Evolutionary conservation across 805 yeast genomes (phyloP), one percentile per base, ranked within the genome.

Genomic region (Lachancea thermotolerans): DNA sequence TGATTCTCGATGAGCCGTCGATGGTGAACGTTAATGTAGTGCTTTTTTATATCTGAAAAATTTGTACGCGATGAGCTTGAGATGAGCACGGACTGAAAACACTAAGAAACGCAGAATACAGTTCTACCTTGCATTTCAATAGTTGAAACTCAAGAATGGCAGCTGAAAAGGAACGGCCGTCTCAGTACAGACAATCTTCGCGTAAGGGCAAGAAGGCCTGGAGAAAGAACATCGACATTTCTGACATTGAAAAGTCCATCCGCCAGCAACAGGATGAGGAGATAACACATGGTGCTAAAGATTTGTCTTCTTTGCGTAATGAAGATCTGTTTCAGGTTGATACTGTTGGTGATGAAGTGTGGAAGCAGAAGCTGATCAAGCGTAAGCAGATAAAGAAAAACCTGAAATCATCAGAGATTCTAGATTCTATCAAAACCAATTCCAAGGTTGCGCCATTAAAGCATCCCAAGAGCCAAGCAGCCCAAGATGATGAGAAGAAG

Each of bases 151-250:
- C 29, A 12, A 21, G 41, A 10, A 58, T 58, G 62, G 58, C 60
- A 31, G 49, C 53, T 14, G 21, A 30, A 4, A 39, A 39, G 12
- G 51, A 51, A 35, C 73, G 79, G 63, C 87, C 90, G 11, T 62
- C 77, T 17, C 80, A 75, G 54, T 74, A 72, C 54, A 69, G 69
- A 37, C 96, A 90, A 66, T 59, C 84, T 4, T 88, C 96, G 7
- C 76, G 98, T 59, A 93, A 93, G 70, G 95, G 96, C 37, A 91
- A 86, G 74, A 82, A 77, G 62, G 85, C 97, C 4, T 93, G 99
- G 99, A 81, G 97, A 66, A 93, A 91, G 67, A 87, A 93, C 65
- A 85, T 93, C 47, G 95, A 93, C 63, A 69, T 93, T 15, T 80
- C 78, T 18, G 96, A 88, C 51, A 71, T 93, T 40, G 88, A 85